Percentiles rank a stretch among this genome's conserved stretches.
phyloP scores from a whole-genome alignment of 1,284 basidiomycete genomes.

The Austroboletus novae-zelandiae region DNA sequence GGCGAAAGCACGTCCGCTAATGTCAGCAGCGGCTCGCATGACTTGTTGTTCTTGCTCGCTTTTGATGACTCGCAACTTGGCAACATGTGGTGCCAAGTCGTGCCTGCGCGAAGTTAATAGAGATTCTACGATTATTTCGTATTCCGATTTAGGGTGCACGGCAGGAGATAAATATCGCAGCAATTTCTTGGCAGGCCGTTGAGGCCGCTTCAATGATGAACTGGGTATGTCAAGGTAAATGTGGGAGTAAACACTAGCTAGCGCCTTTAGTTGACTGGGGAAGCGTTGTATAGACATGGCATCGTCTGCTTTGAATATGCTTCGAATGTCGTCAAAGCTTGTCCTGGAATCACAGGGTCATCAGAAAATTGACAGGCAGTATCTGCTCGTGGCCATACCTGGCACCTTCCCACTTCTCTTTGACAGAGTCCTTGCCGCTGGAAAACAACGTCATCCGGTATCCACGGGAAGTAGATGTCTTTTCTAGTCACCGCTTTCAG shows the following conservation, averaged over 20 bases:
- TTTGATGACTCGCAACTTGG: constrained; percentile 66
- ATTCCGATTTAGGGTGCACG: constrained; percentile 40
- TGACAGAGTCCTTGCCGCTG: constrained; percentile 70
- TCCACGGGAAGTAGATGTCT: constrained; percentile 64
- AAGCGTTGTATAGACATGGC: constrained; percentile 58
- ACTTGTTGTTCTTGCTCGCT: constrained; percentile 65
- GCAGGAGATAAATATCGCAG: constrained; percentile 47
- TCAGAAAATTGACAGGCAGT: constrained; percentile 3
- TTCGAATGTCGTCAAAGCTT: constrained; percentile 55
- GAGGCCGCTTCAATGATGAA: constrained; percentile 24
- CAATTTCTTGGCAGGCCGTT: constrained; percentile 43
- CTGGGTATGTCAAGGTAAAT: constrained; percentile 42
- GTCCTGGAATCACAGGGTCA: constrained; percentile 40
- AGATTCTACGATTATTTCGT: constrained; percentile 52
- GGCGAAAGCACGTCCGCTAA: constrained; percentile 73
- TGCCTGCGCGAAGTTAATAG: constrained; percentile 47
- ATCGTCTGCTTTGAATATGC: constrained; percentile 76
- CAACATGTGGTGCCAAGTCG: constrained; percentile 59
- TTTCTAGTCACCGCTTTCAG: constrained; percentile 42
- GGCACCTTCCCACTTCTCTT: constrained; percentile 94
- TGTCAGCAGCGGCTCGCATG: constrained; percentile 74
- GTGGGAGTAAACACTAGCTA: constrained; percentile 37
- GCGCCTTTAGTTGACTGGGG: constrained; percentile 47
- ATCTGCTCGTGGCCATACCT: constrained; percentile 36
- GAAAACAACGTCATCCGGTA: constrained; percentile 91